These are phyloP conservation scores for Fomitopsis pinicola DNA, from an alignment of 1,284 basidiomycete species.

Conservation along the genomic window DNA sequence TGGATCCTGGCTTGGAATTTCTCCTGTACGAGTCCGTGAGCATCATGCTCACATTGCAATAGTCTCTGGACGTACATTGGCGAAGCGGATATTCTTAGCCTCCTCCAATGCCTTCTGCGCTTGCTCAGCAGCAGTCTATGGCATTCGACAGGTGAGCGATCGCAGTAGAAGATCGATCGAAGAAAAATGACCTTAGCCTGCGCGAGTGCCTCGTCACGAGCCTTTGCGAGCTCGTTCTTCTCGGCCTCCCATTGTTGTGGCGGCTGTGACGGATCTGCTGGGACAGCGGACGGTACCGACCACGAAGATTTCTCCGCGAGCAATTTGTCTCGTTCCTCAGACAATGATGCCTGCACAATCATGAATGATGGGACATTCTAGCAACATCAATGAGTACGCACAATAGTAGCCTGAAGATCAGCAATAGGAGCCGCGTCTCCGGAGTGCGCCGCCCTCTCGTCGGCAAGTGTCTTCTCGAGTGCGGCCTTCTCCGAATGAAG, in stretches of 20 bases:
- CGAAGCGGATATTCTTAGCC: slow-evolving; percentile 35
- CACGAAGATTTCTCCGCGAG: slow-evolving; percentile 54
- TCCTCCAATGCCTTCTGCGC: slow-evolving; percentile 44
- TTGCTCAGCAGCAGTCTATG: slow-evolving; percentile 42
- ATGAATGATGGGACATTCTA: not conserved
- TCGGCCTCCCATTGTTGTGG: slow-evolving; percentile 50
- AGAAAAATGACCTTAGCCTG: slow-evolving; percentile 45
- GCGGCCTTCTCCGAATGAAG: slow-evolving; percentile 39
- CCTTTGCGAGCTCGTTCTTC: slow-evolving; percentile 50
- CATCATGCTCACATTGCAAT: not conserved
- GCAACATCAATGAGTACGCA: slow-evolving; percentile 26
- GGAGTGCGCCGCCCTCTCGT: slow-evolving; percentile 30
- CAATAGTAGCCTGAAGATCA: slow-evolving; percentile 31
- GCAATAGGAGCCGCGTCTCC: slow-evolving; percentile 4
- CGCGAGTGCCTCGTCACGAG: slow-evolving; percentile 54
- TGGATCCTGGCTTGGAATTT: slow-evolving; percentile 39
- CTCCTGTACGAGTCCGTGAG: slow-evolving; percentile 27
- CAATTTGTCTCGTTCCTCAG: slow-evolving; percentile 55
- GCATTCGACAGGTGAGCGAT: not conserved
- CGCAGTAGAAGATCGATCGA: not conserved
- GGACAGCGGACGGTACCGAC: slow-evolving; percentile 24
- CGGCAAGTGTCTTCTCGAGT: slow-evolving; percentile 37
- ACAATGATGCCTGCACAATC: slow-evolving; percentile 43
- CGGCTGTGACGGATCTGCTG: slow-evolving; percentile 27
- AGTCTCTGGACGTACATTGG: slow-evolving; percentile 27